Conservation (phyloP, 2,329 filamentous ascomycete species). For the Boeremia lycopersici region DNA sequence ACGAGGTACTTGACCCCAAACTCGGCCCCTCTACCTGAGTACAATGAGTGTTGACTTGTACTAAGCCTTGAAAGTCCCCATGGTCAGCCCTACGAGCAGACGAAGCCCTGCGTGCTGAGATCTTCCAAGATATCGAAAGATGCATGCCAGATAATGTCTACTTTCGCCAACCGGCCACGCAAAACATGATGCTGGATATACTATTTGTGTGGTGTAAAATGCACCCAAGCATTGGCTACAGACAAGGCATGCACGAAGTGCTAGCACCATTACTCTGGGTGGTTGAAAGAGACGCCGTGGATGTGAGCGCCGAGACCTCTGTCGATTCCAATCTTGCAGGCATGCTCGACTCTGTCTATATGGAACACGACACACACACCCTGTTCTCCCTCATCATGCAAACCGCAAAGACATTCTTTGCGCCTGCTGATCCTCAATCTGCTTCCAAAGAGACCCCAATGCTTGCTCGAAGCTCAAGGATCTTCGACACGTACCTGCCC, state of each 20-base stretch:
- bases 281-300: conserved; percentile 79
- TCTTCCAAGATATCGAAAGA: conserved; percentile 90
- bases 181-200: conserved; percentile 83
- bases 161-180: conserved; percentile 80
- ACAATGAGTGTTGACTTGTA: conserved; percentile 50
- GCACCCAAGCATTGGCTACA: conserved; percentile 84
- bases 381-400: conserved; percentile 90
- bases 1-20: conserved; percentile 57
- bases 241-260: conserved; percentile 99
- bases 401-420: conserved; percentile 83
- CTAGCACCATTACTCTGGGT: conserved; percentile 88
- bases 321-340: conserved; percentile 38
- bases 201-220: conserved; percentile 95
- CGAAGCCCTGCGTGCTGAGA: conserved; percentile 83
- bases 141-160: conserved; percentile 89
- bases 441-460: conserved; percentile 66
- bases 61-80: conserved; percentile 72
- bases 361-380: conserved; percentile 90
- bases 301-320: conserved; percentile 44
- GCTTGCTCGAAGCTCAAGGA: conserved; percentile 81
- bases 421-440: conserved; percentile 59
- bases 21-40: conserved; percentile 22
- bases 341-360: conserved; percentile 72
- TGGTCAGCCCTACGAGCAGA: conserved; percentile 89
- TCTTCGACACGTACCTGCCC: conserved; percentile 81